Conservation (phyloP, 352 stramenopile species). For the Blastocystis sp. region DNA sequence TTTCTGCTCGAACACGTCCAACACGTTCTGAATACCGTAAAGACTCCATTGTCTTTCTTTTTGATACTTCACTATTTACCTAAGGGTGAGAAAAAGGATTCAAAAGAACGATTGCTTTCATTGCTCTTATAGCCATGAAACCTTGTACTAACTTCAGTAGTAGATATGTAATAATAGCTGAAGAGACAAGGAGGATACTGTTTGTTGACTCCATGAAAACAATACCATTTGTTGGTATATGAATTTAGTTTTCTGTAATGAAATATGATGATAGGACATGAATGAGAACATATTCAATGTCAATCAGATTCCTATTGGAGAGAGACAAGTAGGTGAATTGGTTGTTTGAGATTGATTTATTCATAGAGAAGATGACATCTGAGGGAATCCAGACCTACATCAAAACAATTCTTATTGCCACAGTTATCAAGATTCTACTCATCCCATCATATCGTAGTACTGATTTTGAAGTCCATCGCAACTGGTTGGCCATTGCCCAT, state of each 20-base stretch:
- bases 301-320: neutral
- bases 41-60: slow-evolving; percentile 44
- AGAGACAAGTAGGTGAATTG: neutral
- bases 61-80: slow-evolving; percentile 20
- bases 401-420: slow-evolving; percentile 3
- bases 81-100: neutral
- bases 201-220: neutral
- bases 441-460: slow-evolving; percentile 85
- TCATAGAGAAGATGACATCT: neutral
- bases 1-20: slow-evolving; percentile 38
- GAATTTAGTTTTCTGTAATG: neutral
- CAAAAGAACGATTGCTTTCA: neutral
- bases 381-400: neutral
- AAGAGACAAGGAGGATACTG: neutral
- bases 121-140: neutral
- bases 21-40: slow-evolving; percentile 50
- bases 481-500: slow-evolving; percentile 90
- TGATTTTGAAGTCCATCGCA: slow-evolving; percentile 95
- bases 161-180: slow-evolving; percentile 4
- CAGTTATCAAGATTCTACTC: slow-evolving; percentile 77
- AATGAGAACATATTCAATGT: neutral
- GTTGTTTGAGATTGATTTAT: neutral
- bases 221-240: neutral
- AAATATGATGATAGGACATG: no score
- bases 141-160: neutral